These are phyloP conservation scores for Cladochytrium replicatum DNA, from an alignment of 192 early-diverging fungal genomes.

Conservation along the genomic window DNA sequence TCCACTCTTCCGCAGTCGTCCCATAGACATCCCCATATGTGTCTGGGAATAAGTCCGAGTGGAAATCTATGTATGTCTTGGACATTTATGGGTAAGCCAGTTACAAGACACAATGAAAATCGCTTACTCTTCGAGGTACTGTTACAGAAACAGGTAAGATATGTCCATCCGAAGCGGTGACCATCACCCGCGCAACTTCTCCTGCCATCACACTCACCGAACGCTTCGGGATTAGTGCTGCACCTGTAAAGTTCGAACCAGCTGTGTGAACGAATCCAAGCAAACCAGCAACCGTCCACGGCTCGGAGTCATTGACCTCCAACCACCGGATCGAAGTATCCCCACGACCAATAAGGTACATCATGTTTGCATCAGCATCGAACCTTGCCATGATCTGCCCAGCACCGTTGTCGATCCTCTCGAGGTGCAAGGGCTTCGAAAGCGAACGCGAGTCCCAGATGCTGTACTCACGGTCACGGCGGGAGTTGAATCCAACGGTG, in stretches of 20 bases:
- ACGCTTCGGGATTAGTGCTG: constrained; percentile 57
- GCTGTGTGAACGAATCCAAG: constrained; percentile 34
- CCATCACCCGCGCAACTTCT: constrained; percentile 45
- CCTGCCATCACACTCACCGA: constrained; percentile 50
- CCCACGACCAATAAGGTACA: constrained; percentile 62
- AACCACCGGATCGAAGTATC: constrained; percentile 61
- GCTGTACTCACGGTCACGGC: constrained; percentile 44
- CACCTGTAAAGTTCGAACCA: constrained; percentile 41
- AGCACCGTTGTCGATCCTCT: constrained; percentile 55
- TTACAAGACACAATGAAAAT: neutral
- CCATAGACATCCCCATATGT: constrained; percentile 37
- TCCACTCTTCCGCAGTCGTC: constrained; percentile 50
- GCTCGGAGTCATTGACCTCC: constrained; percentile 40
- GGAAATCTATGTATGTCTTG: constrained; percentile 69
- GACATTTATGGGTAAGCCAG: neutral
- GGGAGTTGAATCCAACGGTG: constrained; percentile 60
- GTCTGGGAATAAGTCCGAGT: constrained; percentile 77
- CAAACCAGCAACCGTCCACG: constrained; percentile 36
- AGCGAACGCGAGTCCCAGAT: constrained; percentile 69
- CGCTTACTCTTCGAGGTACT: constrained; percentile 57
- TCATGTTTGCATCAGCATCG: constrained; percentile 69
- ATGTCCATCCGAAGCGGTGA: constrained; percentile 40
- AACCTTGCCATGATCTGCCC: constrained; percentile 64
- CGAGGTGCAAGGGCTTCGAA: constrained; percentile 42
- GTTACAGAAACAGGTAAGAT: constrained; percentile 60